Base-by-base conservation (phyloP, 495 filamentous ascomycete species). In the Annulohypoxylon moriforme region DNA sequence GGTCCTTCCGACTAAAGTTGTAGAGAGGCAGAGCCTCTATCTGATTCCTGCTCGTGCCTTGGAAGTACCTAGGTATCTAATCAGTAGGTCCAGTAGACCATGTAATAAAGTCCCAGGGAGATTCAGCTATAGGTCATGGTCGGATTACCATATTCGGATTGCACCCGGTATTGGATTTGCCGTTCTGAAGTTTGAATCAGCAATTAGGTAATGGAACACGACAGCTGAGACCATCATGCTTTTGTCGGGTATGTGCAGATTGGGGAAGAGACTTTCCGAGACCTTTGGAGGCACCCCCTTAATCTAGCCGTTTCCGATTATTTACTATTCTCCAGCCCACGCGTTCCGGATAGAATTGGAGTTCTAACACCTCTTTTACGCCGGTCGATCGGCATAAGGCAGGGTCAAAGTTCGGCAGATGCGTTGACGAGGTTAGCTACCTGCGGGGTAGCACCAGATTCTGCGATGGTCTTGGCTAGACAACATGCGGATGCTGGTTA, bases 351-450 rank as follows among this genome's bases (percentile, higher is more conserved):
- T 33, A 6, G 24, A 58, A 58, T 16, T 38, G 53, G 64, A 49
- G 52, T 55, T 55, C 10, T 20, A 24, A 55, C 64, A 36, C 52
- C 36, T 33, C 22, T 60, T 49, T 38, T 24, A 55, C 47, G 60
- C 55, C 60, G 46, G 53, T 29, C 55, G 56, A 68, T 73, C 70
- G 70, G 65, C 70, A 73, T 50, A 58, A 46, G 58, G 55, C 56
- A 73, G 64, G 59, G 47, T 65, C 60, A 20, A 68, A 25, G 25
- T 68, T 73, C 70, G 70, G 70, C 70, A 73, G 70, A 73, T 73
- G 56, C 22, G 55, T 73, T 65, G 53, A 60, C 65, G 70, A 68
- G 65, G 55, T 68, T 57, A 57, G 22, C 31, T 65, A 65, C 70
- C 65, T 73, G 70, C 70, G 70, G 70, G 70, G 70, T 73, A 73